Percentiles rank a stretch among this genome's conserved stretches.
Evolutionary conservation across 495 filamentous ascomycete species (phyloP).

Genomic region (Aspergillus egyptiacus): DNA sequence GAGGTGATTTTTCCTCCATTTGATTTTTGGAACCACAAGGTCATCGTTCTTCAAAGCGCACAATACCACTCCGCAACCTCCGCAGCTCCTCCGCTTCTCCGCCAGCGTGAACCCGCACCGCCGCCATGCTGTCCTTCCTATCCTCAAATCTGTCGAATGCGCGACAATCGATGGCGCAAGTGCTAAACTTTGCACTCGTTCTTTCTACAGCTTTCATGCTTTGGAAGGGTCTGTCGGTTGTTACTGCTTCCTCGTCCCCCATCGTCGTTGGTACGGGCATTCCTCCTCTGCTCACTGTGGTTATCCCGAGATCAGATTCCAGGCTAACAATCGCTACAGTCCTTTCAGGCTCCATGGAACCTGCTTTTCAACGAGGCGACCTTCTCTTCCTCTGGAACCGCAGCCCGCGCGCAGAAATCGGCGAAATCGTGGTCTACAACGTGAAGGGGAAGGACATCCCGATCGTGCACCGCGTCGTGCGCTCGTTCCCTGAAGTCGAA

Average conservation of each 20-base stretch:
- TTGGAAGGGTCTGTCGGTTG: slow-evolving; percentile 91
- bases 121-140: slow-evolving; percentile 68
- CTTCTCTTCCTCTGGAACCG: slow-evolving; percentile 93
- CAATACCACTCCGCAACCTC: slow-evolving; percentile 21
- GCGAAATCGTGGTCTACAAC: slow-evolving; percentile 94
- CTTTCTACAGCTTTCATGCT: slow-evolving; percentile 96
- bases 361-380: slow-evolving; percentile 93
- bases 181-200: slow-evolving; percentile 92
- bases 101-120: not conserved
- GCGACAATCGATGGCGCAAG: slow-evolving; percentile 78
- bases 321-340: slow-evolving; percentile 37
- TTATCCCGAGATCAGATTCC: not conserved
- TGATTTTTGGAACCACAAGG: too few species aligned
- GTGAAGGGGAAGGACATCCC: slow-evolving; percentile 71
- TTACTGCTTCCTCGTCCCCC: slow-evolving; percentile 79
- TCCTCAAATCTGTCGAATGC: slow-evolving; percentile 57
- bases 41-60: not conserved
- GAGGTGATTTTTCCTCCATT: not conserved
- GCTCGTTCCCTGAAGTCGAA: slow-evolving; percentile 56
- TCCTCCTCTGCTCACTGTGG: not conserved
- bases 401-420: slow-evolving; percentile 59
- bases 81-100: slow-evolving; percentile 13
- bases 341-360: slow-evolving; percentile 92
- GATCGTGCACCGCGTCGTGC: slow-evolving; percentile 84
- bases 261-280: slow-evolving; percentile 62